Evolutionary conservation across 164 flowering plant species (phyloP).

Genomic region (Pachysandra terminalis): DNA sequence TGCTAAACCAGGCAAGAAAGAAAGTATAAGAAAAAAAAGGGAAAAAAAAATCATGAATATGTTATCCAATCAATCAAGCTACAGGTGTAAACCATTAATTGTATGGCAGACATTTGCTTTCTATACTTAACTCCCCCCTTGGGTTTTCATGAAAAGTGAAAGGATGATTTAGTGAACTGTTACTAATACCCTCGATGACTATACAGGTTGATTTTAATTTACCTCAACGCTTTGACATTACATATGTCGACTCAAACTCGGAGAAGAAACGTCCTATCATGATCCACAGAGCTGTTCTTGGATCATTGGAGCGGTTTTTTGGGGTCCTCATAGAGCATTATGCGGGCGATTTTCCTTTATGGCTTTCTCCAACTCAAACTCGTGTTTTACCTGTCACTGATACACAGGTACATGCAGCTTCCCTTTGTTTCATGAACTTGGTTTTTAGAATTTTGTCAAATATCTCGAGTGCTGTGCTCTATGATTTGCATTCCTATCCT

Average conservation of each 20-base stretch:
- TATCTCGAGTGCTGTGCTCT: too few species aligned
- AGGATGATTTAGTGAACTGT: neutral
- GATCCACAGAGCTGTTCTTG: constrained; percentile 98
- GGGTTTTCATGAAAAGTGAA: neutral
- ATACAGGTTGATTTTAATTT: constrained; percentile 91
- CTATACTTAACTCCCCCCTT: neutral
- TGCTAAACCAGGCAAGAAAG: too few species aligned
- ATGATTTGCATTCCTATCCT: too few species aligned
- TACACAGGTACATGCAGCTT: constrained; percentile 45
- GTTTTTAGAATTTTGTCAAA: neutral
- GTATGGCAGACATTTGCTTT: too few species aligned
- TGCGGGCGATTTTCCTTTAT: constrained; percentile 93
- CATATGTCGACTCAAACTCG: constrained; percentile 74
- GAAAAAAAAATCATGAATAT: too few species aligned
- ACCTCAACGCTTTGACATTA: constrained; percentile 89
- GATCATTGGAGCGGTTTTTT: constrained; percentile 91
- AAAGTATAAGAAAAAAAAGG: too few species aligned
- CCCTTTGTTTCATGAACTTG: neutral
- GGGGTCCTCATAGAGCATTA: constrained; percentile 95
- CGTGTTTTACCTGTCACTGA: constrained; percentile 88
- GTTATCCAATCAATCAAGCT: too few species aligned
- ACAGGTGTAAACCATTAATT: too few species aligned
- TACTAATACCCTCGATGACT: constrained; percentile 2
- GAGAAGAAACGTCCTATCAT: constrained; percentile 87
- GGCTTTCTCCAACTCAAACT: constrained; percentile 95